These are phyloP conservation scores for Oryza punctata DNA, from an alignment of 176 grass and related monocot species.

Conservation along the genomic window DNA sequence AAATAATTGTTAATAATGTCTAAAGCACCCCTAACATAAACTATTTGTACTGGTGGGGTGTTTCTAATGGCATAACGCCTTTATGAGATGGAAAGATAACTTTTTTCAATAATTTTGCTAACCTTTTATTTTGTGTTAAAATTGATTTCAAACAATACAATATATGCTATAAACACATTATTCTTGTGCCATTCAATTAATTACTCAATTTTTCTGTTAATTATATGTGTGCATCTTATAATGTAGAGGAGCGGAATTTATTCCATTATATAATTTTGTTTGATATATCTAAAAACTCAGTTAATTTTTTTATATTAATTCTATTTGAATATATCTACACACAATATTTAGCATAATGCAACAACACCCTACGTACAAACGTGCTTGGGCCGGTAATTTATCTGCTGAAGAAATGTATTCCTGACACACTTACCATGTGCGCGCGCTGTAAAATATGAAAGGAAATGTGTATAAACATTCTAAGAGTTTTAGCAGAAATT, in stretches of 20 bases:
- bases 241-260: not conserved
- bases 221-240: not conserved
- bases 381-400: too few relatives aligned
- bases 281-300: not conserved
- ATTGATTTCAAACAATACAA: not conserved
- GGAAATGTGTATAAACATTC: too few relatives aligned
- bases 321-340: not conserved
- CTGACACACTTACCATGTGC: too few relatives aligned
- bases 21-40: constrained; percentile 7
- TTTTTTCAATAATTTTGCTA: not conserved
- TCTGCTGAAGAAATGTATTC: too few relatives aligned
- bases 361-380: too few relatives aligned
- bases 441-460: too few relatives aligned
- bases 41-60: not conserved
- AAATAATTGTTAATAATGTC: not conserved
- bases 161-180: not conserved
- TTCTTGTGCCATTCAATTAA: not conserved
- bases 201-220: not conserved
- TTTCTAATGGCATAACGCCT: not conserved
- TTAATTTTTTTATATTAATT: not conserved
- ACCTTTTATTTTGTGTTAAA: not conserved
- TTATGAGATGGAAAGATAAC: not conserved
- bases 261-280: not conserved
- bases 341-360: too few relatives aligned
- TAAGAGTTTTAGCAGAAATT: too few relatives aligned